These are phyloP conservation scores for Colletotrichum costaricense DNA, from an alignment of 2,329 filamentous ascomycete species.

Conservation along the genomic window DNA sequence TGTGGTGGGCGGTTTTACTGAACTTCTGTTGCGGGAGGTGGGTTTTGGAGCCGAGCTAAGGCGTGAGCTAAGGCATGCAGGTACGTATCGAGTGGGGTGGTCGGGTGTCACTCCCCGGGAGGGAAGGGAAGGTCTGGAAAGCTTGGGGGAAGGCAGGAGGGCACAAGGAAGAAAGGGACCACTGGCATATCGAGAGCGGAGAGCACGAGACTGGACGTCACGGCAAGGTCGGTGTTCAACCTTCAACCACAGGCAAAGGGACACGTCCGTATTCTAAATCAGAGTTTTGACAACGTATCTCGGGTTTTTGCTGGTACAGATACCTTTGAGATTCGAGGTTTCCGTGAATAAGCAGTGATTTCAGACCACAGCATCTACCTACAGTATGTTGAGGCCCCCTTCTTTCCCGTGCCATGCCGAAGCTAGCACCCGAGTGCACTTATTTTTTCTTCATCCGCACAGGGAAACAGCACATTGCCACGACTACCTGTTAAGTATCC, in stretches of 20 bases:
- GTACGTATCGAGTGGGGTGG: constrained; percentile 28
- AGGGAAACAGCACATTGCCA: no score
- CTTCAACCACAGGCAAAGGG: neutral
- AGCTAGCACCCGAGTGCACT: no score
- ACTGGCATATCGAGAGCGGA: neutral
- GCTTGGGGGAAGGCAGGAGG: neutral
- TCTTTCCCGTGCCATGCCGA: no score
- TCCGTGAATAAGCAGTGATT: no score
- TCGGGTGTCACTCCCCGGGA: constrained; percentile 3
- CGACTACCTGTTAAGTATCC: no score
- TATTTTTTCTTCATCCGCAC: neutral
- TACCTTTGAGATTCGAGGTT: no score
- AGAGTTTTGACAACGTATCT: neutral
- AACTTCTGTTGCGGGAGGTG: constrained; percentile 32
- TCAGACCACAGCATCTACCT: no score
- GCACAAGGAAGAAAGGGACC: neutral
- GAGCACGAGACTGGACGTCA: neutral
- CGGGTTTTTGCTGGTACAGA: no score
- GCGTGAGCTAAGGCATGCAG: constrained; percentile 19
- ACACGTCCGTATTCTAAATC: neutral
- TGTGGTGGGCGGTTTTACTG: neutral
- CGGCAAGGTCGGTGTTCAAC: neutral
- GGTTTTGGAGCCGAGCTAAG: constrained; percentile 29
- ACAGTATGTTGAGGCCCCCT: no score
- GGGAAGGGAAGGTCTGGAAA: neutral